A percentile compares a stretch with the other conserved stretches of the same genome.
phyloP scores from a whole-genome alignment of 345 rosid species.

The Salix exigua region DNA sequence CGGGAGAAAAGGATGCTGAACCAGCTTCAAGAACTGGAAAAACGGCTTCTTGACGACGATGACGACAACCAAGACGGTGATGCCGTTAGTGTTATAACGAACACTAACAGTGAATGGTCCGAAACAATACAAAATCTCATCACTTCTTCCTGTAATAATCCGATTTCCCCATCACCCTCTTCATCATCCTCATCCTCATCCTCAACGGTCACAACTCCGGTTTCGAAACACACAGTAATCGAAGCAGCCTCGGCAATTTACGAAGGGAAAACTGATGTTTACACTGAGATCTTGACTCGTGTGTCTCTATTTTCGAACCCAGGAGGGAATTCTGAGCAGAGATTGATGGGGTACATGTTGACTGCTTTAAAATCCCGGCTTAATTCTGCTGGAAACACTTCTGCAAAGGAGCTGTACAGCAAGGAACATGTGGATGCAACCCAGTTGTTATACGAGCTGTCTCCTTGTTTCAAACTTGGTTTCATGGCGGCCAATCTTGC shows the following conservation, averaged over 20 bases:
- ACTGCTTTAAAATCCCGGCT: conserved; percentile 60
- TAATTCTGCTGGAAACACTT: conserved; percentile 43
- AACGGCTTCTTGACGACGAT: conserved; percentile 70
- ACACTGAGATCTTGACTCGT: conserved; percentile 60
- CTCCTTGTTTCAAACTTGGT: conserved; percentile 81
- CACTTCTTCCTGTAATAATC: conserved; percentile 24
- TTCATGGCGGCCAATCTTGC: conserved; percentile 86
- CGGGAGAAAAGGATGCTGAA: conserved; percentile 70
- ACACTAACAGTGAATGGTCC: conserved; percentile 73
- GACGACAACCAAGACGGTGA: conserved; percentile 60
- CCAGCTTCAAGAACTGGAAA: conserved; percentile 74
- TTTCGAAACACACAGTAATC: conserved; percentile 50
- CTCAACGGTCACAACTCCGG: conserved; percentile 61
- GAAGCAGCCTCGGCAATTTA: conserved; percentile 76
- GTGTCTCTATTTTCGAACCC: conserved; percentile 45
- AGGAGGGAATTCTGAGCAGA: conserved; percentile 68
- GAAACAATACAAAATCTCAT: conserved; percentile 65
- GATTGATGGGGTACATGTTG: conserved; percentile 55
- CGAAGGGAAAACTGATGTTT: conserved; percentile 61
- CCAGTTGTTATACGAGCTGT: conserved; percentile 56
- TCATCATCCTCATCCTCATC: conserved; percentile 75
- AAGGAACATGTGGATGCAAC: conserved; percentile 57
- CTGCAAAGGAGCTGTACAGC: conserved; percentile 54
- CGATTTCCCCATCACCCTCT: conserved; percentile 51
- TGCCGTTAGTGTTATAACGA: conserved; percentile 68